Evolutionary conservation across 1,139 yeast genomes (phyloP), one percentile per base, ranked within the genome.

Genomic region (Spathaspora sp.): DNA sequence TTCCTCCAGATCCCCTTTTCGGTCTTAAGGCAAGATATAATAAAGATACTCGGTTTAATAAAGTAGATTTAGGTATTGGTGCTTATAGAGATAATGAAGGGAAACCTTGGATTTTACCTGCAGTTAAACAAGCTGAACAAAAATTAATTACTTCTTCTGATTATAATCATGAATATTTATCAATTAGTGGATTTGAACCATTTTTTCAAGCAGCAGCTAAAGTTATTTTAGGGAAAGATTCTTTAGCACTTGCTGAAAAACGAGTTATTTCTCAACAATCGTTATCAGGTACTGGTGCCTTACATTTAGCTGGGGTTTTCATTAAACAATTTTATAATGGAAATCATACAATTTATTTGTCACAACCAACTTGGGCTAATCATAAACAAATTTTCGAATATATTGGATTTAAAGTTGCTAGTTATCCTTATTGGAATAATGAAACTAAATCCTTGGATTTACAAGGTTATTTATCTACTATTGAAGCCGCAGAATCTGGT

Each of bases 311-410:
- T 20, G 96, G 91, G 15, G 75, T 76, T 51, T 89, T 93, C 60
- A 69, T 91, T 51, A 76, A 78, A 52, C 70, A 76, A 40, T 78
- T 82, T 67, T 81, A 71, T 65, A 77, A 65, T 43, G 68, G 67
- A 51, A 60, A 63, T 58, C 44, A 68, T 16, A 76, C 81, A 26
- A 74, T 93, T 42, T 91, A 89, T 68, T 68, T 91, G 48, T 87
- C 97, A 8, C 75, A 81, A 54, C 99, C 99, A 51, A 91, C 99
- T 23, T 93, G 99, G 99, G 96, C 93, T 46, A 93, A 91, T 74
- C 99, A 93, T 70, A 76, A 79, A 65, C 88, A 85, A 63, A 87
- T 93, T 56, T 93, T 89, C 65, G 74, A 78, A 56, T 73, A 80
- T 50, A 76, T 80, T 50, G 95, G 91, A 3, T 74, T 86, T 48